Conservation (phyloP, 2,329 filamentous ascomycete genomes). For the Thelonectria olida region DNA sequence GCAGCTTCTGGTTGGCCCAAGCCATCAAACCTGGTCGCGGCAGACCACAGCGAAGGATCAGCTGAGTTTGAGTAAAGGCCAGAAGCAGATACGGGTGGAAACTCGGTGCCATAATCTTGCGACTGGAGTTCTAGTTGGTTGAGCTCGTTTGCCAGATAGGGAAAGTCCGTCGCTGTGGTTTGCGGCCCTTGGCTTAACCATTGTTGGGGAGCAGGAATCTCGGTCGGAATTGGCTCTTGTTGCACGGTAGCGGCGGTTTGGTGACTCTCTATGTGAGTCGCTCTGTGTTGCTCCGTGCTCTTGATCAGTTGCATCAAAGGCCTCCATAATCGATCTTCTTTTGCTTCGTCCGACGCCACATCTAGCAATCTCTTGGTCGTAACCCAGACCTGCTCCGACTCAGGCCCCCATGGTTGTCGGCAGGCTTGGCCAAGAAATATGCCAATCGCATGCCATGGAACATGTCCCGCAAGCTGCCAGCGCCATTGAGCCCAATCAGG, state of each 20-base stretch:
- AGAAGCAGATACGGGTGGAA: slow-evolving; percentile 1
- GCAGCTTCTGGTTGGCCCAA: neutral
- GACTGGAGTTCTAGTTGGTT: slow-evolving; percentile 16
- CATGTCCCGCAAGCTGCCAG: slow-evolving; percentile 42
- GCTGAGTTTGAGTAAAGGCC: slow-evolving; percentile 10
- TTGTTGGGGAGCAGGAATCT: neutral
- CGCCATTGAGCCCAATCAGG: slow-evolving; percentile 38
- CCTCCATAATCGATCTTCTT: slow-evolving; percentile 27
- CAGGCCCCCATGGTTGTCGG: slow-evolving; percentile 31
- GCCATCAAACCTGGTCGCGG: neutral
- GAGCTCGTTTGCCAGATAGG: slow-evolving; percentile 13
- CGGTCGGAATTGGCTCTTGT: neutral
- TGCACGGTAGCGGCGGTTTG: neutral
- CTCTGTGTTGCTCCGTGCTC: slow-evolving; percentile 21
- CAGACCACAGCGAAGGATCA: slow-evolving; percentile 23
- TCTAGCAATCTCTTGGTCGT: slow-evolving; percentile 18
- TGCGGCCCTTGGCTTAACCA: neutral
- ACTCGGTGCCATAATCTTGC: slow-evolving; percentile 11
- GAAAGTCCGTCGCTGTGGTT: neutral
- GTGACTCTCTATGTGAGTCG: slow-evolving; percentile 15
- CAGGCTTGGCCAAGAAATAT: slow-evolving; percentile 34
- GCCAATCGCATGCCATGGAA: slow-evolving; percentile 41
- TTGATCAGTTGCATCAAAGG: slow-evolving; percentile 22
- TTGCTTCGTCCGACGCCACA: slow-evolving; percentile 9
- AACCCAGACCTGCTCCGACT: slow-evolving; percentile 36